A percentile compares a stretch with the other conserved stretches of the same genome.
Evolutionary conservation across 176 grass and related monocot genomes (phyloP).

Genomic region (Pharus latifolius): DNA sequence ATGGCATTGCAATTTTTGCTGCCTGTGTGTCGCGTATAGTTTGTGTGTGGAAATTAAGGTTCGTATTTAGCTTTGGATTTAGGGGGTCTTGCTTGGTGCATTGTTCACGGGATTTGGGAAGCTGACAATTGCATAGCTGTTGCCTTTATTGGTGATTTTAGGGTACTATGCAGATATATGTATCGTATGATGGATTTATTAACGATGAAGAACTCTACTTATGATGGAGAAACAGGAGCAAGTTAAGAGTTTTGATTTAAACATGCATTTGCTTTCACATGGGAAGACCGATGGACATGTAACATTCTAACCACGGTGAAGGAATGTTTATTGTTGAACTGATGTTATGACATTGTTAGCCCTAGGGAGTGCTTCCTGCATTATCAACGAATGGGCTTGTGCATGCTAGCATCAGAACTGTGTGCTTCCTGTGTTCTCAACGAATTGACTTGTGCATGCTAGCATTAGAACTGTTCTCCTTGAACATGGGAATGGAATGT

Average conservation of each 20-base stretch:
- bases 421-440: no score
- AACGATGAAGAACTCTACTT: neutral
- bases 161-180: neutral
- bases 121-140: neutral
- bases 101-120: neutral
- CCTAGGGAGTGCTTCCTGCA: neutral
- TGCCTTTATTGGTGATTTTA: neutral
- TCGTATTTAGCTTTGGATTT: neutral
- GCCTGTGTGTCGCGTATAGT: neutral
- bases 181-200: neutral
- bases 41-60: no score
- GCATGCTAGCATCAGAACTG: neutral
- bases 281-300: neutral
- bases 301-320: neutral
- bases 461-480: neutral
- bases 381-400: no score
- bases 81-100: neutral
- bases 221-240: neutral
- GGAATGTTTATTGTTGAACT: constrained; percentile 2
- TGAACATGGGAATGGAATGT: no score
- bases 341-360: neutral
- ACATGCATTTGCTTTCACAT: neutral
- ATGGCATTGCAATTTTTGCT: neutral
- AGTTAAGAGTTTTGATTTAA: neutral
- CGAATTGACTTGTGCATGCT: neutral